Evolutionary conservation across 192 early-diverging fungal genomes (phyloP), one percentile per base, ranked within the genome.

Genomic region (Mortierella alpina): DNA sequence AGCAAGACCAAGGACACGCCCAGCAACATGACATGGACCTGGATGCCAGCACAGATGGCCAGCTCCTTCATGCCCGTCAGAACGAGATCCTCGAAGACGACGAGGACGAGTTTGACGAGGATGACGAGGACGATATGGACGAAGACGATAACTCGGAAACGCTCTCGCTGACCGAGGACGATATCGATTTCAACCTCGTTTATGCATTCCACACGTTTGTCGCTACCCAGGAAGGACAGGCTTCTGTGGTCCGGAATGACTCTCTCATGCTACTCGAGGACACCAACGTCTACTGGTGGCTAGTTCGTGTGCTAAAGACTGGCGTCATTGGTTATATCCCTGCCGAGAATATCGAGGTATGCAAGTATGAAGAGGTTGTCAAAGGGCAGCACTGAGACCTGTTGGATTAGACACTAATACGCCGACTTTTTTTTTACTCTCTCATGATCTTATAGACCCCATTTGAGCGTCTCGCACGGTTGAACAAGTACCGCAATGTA

Each of bases 171-270:
- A 85, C 89, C 18, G 86, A 88, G 66, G 76, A 88, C 45, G 83
- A 90, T 47, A 95, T 96, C 59, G 91, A 96, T 72, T 92, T 91
- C 78, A 85, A 83, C 46, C 82, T 90, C 44, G 95, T 96, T 10
- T 96, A 96, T 79, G 94, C 95, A 18, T 86, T 94, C 52, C 93
- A 93, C 70, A 96, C 94, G 7, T 96, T 96, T 86, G 90, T 89
- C 7, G 93, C 92, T 0, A 96, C 90, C 6, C 87, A 95, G 12
- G 95, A 96, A 76, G 95, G 95, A 15, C 95, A 95, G 67, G 92
- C 93, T 11, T 92, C 89, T 15, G 95, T 96, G 7, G 85, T 93
- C 42, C 90, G 90, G 51, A 92, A 91, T 47, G 93, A 96, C 66
- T 82, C 89, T n/a, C 67, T 96, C 63, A 92, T 91, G 57, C 80